phyloP scores from a whole-genome alignment of 495 filamentous ascomycete genomes.

The Choiromyces venosus region DNA sequence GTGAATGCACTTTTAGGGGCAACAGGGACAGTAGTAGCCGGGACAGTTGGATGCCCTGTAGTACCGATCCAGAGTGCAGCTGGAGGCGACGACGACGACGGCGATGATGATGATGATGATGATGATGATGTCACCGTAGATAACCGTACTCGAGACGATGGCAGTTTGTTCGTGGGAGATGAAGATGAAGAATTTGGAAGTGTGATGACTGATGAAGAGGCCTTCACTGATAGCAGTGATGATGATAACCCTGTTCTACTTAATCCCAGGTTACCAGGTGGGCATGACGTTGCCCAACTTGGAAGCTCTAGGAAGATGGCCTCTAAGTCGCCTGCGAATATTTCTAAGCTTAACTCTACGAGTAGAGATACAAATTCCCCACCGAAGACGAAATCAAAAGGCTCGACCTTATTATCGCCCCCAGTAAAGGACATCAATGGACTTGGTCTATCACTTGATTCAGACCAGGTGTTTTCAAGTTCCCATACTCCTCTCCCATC shows the following conservation, averaged over 20 bases:
- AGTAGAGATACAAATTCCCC: conserved; percentile 25
- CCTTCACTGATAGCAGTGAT: conserved; percentile 36
- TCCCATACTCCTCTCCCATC: conserved; percentile 22
- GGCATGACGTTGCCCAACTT: conserved; percentile 21
- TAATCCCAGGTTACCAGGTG: conserved; percentile 37
- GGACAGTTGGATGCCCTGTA: conserved; percentile 31
- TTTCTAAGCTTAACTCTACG: conserved; percentile 18
- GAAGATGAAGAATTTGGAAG: conserved; percentile 32
- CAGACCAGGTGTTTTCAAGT: conserved; percentile 24
- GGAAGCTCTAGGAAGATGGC: conserved; percentile 16
- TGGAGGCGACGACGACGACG: neutral
- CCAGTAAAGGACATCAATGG: conserved; percentile 21
- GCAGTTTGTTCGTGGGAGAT: conserved; percentile 15
- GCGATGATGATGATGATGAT: neutral
- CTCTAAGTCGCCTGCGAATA: conserved; percentile 21
- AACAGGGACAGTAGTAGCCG: conserved; percentile 23
- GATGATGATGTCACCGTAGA: neutral
- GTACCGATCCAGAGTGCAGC: neutral
- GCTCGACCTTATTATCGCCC: conserved; percentile 23
- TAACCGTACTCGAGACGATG: conserved; percentile 7
- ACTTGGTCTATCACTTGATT: conserved; percentile 22
- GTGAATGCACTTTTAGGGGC: conserved; percentile 34
- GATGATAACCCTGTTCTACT: conserved; percentile 39
- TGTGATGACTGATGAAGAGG: conserved; percentile 35
- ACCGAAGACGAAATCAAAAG: conserved; percentile 31